A percentile compares a stretch with the other conserved stretches of the same genome.
Evolutionary conservation across 805 yeast species (phyloP).

Genomic region (Yarrowia deformans): DNA sequence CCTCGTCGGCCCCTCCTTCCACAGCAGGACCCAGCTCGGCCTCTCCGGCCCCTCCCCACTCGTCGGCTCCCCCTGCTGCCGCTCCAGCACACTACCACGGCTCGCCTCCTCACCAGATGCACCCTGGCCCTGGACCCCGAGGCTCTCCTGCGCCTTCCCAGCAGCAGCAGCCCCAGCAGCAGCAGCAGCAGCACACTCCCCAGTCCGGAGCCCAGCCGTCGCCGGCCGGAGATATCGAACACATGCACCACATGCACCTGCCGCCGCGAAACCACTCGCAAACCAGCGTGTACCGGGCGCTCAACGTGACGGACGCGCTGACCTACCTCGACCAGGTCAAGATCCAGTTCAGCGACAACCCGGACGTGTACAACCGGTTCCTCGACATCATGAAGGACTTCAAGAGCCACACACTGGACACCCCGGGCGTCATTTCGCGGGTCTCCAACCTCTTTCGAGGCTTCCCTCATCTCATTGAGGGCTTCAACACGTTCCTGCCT

Average conservation of each 20-base stretch:
- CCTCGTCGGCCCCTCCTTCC: too few species aligned
- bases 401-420: slow-evolving; percentile 87
- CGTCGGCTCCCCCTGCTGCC: slow-evolving; percentile 40
- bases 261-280: slow-evolving; percentile 42
- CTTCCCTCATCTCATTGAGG: slow-evolving; percentile 90
- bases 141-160: slow-evolving; percentile 40
- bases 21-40: slow-evolving; percentile 39
- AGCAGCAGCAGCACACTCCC: slow-evolving; percentile 21
- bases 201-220: slow-evolving; percentile 20
- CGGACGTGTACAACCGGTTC: slow-evolving; percentile 95
- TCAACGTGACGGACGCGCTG: slow-evolving; percentile 95
- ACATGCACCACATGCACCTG: slow-evolving; percentile 38
- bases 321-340: slow-evolving; percentile 96
- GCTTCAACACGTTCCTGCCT: slow-evolving; percentile 96
- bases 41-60: slow-evolving; percentile 32
- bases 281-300: slow-evolving; percentile 58
- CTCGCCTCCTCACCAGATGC: slow-evolving; percentile 39
- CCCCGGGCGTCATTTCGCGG: slow-evolving; percentile 97
- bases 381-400: slow-evolving; percentile 98
- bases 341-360: slow-evolving; percentile 86
- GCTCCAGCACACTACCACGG: slow-evolving; percentile 38
- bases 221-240: slow-evolving; percentile 18
- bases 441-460: slow-evolving; percentile 91
- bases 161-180: slow-evolving; percentile 13
- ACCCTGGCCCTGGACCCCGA: slow-evolving; percentile 11